A percentile compares a stretch with the other conserved stretches of the same genome.
Evolutionary conservation across 108 stramenopile species (phyloP).

Genomic region (Schizochytrium sp.): DNA sequence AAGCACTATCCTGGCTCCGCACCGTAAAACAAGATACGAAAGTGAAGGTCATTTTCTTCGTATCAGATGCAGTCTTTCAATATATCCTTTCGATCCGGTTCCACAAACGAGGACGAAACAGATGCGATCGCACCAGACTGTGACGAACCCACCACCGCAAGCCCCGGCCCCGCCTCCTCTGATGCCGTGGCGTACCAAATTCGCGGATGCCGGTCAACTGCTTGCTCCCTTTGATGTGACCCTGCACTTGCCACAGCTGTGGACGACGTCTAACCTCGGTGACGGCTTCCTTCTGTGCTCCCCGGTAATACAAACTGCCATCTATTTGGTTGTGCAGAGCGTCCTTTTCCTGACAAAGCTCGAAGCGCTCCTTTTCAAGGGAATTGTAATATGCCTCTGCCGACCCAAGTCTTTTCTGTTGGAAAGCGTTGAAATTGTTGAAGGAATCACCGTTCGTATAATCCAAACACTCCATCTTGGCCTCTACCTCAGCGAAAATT

Average conservation of each 20-base stretch:
- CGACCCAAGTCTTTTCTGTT: not conserved
- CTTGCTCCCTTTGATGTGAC: not conserved
- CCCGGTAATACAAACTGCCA: not conserved
- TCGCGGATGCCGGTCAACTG: not conserved
- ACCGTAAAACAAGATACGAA: conserved; percentile 13
- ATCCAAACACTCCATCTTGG: not conserved
- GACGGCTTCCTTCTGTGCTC: not conserved
- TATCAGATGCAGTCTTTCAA: not conserved
- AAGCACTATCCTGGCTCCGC: not conserved
- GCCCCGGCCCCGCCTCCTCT: not conserved
- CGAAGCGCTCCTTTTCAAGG: conserved; percentile 12
- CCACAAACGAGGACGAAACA: not conserved
- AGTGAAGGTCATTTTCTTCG: not conserved
- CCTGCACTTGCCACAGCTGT: not conserved
- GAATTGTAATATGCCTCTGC: not conserved
- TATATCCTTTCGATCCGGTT: not conserved
- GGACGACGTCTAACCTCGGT: conserved; percentile 9
- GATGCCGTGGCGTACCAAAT: not conserved
- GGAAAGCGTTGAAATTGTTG: not conserved
- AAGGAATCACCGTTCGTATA: not conserved
- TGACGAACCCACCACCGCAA: not conserved
- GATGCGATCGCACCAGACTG: not conserved
- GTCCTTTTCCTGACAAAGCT: not conserved
- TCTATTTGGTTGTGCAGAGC: not conserved
- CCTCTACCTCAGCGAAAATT: not conserved